Conservation (phyloP, 805 yeast genomes). For the Millerago galiae region DNA sequence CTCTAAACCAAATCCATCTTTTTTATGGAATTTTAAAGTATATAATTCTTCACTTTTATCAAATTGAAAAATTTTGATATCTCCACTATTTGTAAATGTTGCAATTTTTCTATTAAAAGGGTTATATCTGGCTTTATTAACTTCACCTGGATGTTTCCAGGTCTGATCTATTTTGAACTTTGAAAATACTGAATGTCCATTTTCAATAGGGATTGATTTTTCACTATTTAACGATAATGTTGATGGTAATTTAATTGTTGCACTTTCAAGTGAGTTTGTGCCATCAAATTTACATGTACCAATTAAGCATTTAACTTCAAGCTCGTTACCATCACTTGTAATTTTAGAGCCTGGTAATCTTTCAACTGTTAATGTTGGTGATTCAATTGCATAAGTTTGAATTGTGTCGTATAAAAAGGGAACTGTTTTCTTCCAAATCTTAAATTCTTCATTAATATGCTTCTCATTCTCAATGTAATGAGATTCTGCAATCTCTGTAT, state of each 20-base stretch:
- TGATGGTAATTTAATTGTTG: slow-evolving; percentile 31
- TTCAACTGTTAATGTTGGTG: slow-evolving; percentile 54
- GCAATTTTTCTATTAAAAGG: slow-evolving; percentile 23
- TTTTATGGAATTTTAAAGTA: slow-evolving; percentile 46
- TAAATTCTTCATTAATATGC: slow-evolving; percentile 67
- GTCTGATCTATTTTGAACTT: slow-evolving; percentile 30
- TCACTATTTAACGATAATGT: slow-evolving; percentile 35
- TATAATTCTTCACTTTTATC: slow-evolving; percentile 16
- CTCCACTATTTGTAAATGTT: slow-evolving; percentile 33
- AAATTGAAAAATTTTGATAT: slow-evolving; percentile 37
- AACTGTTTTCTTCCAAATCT: slow-evolving; percentile 77
- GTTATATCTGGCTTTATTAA: slow-evolving; percentile 51
- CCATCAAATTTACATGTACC: slow-evolving; percentile 41
- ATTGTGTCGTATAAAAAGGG: slow-evolving; percentile 69
- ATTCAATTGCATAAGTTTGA: slow-evolving; percentile 49
- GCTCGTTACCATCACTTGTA: slow-evolving; percentile 23
- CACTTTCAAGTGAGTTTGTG: slow-evolving; percentile 40
- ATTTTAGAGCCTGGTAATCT: slow-evolving; percentile 40
- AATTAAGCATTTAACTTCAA: slow-evolving; percentile 34
- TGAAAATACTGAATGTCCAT: slow-evolving; percentile 27
- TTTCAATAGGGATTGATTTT: slow-evolving; percentile 21
- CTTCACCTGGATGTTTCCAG: slow-evolving; percentile 57
- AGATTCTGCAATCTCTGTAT: slow-evolving; percentile 7
- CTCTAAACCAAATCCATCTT: slow-evolving; percentile 65
- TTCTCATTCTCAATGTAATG: slow-evolving; percentile 55